phyloP scores from a whole-genome alignment of 179 eudicot species.

The Vitellaria paradoxa region DNA sequence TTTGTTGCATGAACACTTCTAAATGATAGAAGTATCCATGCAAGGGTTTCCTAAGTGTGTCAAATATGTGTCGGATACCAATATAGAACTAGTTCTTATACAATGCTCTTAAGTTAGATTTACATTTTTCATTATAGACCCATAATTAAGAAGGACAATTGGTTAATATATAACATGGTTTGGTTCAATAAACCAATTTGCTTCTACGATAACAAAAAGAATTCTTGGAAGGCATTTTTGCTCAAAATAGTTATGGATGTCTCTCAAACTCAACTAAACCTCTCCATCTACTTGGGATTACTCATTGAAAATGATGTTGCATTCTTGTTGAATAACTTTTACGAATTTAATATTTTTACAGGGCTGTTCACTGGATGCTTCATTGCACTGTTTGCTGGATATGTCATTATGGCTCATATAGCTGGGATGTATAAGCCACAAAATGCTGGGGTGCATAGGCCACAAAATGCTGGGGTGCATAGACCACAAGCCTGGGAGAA shows the following conservation, averaged over 20 bases:
- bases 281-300: too few relatives aligned
- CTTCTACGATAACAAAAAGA: background rate
- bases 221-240: background rate
- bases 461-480: constrained; percentile 33
- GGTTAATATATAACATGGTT: background rate
- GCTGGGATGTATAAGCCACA: constrained; percentile 65
- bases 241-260: background rate
- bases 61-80: constrained; percentile 28
- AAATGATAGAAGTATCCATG: constrained; percentile 17
- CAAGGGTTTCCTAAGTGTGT: background rate
- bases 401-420: constrained; percentile 78
- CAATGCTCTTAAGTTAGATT: background rate
- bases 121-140: background rate
- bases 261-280: too few relatives aligned
- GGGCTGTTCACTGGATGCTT: constrained; percentile 88
- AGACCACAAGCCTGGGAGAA: too few relatives aligned
- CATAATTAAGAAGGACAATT: background rate
- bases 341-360: constrained; percentile 15
- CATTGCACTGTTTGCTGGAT: constrained; percentile 74
- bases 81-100: background rate
- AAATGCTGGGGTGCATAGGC: constrained; percentile 30
- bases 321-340: background rate
- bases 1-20: constrained; percentile 1
- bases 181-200: background rate
- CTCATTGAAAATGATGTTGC: too few relatives aligned